phyloP scores from a whole-genome alignment of 495 filamentous ascomycete genomes.

The Geopyxis carbonaria region DNA sequence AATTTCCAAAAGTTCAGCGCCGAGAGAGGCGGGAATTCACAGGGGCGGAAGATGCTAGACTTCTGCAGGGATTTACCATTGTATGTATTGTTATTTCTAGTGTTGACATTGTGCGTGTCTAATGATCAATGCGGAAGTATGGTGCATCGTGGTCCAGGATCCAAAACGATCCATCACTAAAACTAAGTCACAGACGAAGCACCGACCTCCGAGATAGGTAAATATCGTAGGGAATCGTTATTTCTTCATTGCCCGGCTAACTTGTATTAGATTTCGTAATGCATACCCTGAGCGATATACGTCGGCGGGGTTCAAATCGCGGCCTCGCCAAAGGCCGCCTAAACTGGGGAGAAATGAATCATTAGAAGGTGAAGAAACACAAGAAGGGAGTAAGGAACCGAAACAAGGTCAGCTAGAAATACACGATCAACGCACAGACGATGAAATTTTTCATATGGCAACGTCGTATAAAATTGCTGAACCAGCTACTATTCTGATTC shows the following conservation, averaged over 20 bases:
- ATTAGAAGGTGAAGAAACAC: conserved; percentile 5
- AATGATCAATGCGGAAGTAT: conserved; percentile 11
- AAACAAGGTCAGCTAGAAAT: conserved; percentile 13
- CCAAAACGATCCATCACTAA: conserved; percentile 17
- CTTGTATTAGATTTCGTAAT: conserved; percentile 21
- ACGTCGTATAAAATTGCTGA: conserved; percentile 16
- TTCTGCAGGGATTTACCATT: conserved; percentile 22
- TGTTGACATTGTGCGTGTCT: background rate
- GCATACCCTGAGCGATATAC: conserved; percentile 24
- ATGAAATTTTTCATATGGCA: conserved; percentile 18
- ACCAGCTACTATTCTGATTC: conserved; percentile 4
- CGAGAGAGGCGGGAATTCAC: conserved; percentile 24
- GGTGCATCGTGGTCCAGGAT: conserved; percentile 25
- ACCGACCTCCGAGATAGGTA: conserved; percentile 26
- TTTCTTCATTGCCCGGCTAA: conserved; percentile 7
- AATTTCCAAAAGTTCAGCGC: conserved; percentile 22
- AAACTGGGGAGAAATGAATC: conserved; percentile 11
- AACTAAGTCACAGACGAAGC: conserved; percentile 22
- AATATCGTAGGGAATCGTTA: conserved; percentile 3
- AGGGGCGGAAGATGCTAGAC: conserved; percentile 18
- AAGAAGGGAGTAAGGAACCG: conserved; percentile 12
- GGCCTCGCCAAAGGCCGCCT: conserved; percentile 23
- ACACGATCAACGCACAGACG: conserved; percentile 15
- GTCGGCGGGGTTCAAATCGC: conserved; percentile 24
- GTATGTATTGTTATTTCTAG: conserved; percentile 11